Conservation (phyloP, 2,329 filamentous ascomycete genomes). For the Eutypa lata region DNA sequence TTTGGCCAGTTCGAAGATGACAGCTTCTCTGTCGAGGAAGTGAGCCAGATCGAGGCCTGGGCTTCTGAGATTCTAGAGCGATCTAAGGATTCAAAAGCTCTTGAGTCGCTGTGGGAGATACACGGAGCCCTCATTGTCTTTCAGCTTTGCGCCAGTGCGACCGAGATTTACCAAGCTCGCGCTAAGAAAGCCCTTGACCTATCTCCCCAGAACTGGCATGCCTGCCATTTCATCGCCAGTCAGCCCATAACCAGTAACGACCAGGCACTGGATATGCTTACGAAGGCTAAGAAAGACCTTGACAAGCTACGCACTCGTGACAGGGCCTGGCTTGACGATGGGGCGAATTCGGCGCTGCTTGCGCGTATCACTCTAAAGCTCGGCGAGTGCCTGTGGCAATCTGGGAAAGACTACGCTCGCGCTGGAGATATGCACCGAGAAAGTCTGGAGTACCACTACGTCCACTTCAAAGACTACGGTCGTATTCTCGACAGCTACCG, state of each 20-base stretch:
- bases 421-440: constrained; percentile 25
- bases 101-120: constrained; percentile 27
- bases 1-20: constrained; percentile 16
- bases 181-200: constrained; percentile 23
- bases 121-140: constrained; percentile 25
- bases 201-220: constrained; percentile 27
- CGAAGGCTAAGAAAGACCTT: constrained; percentile 20
- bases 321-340: constrained; percentile 15
- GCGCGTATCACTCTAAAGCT: constrained; percentile 27
- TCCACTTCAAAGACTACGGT: constrained; percentile 22
- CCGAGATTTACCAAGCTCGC: constrained; percentile 20
- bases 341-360: constrained; percentile 23
- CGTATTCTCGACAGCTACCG: constrained; percentile 20
- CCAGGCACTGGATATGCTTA: constrained; percentile 22
- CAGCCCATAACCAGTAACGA: constrained; percentile 19
- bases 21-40: constrained; percentile 15
- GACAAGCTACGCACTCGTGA: constrained; percentile 16
- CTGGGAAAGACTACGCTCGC: constrained; percentile 16
- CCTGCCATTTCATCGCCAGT: constrained; percentile 27
- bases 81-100: constrained; percentile 13
- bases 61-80: constrained; percentile 14
- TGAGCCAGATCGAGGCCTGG: constrained; percentile 24
- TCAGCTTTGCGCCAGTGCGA: constrained; percentile 21
- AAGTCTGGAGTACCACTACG: constrained; percentile 25
- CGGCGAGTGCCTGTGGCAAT: constrained; percentile 25